Evolutionary conservation across 2,329 filamentous ascomycete genomes (phyloP).

Genomic region (Aureobasidium sp.): DNA sequence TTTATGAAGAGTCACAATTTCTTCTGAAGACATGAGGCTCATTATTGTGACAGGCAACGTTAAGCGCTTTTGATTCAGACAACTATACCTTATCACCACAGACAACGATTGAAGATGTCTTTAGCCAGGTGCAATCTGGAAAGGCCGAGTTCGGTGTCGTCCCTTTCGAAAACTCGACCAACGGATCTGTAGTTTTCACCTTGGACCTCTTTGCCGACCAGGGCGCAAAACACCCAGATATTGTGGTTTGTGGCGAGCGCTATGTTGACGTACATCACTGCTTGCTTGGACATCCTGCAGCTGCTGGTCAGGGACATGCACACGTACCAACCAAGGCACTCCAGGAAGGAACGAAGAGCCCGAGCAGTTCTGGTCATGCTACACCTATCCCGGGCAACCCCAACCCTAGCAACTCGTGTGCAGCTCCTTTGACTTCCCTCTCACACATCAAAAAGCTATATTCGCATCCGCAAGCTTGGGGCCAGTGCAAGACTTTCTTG

Average conservation of each 20-base stretch:
- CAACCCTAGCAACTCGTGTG: constrained; percentile 16
- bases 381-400: constrained; percentile 40
- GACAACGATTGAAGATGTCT: constrained; percentile 59
- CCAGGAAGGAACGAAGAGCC: constrained; percentile 17
- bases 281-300: constrained; percentile 52
- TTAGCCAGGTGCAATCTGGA: constrained; percentile 65
- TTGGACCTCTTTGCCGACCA: constrained; percentile 82
- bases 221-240: constrained; percentile 53
- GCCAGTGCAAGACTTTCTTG: constrained; percentile 77
- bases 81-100: constrained; percentile 32
- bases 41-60: constrained; percentile 41
- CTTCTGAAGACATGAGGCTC: background rate
- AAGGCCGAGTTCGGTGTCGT: constrained; percentile 67
- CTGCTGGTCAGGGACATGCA: constrained; percentile 5
- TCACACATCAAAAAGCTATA: constrained; percentile 67
- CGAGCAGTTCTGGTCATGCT: constrained; percentile 38
- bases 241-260: constrained; percentile 73
- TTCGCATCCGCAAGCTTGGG: constrained; percentile 92
- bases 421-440: constrained; percentile 46
- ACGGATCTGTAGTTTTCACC: constrained; percentile 84
- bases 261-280: constrained; percentile 88
- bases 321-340: background rate
- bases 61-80: constrained; percentile 24
- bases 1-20: background rate
- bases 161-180: constrained; percentile 93